Evolutionary conservation across 78 protist genomes (phyloP).

Genomic region (Tieghemostelium lacteum): DNA sequence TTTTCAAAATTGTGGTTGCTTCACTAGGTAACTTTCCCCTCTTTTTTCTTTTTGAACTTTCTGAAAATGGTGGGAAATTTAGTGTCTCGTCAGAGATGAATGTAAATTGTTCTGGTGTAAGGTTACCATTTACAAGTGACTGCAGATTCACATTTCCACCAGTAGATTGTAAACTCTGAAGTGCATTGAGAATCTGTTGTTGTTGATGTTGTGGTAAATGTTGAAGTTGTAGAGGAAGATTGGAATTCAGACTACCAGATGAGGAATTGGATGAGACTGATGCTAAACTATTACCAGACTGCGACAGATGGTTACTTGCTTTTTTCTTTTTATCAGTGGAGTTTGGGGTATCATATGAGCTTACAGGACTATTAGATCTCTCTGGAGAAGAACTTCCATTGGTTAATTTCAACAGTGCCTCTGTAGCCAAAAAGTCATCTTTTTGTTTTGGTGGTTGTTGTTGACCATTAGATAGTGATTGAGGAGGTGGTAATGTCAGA

Average conservation of each 20-base stretch:
- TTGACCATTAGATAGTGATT: background rate
- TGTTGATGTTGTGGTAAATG: background rate
- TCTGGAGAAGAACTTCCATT: background rate
- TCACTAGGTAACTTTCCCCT: constrained; percentile 80
- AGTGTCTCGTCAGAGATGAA: background rate
- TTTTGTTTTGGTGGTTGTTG: background rate
- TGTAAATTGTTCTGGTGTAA: background rate
- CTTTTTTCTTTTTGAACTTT: constrained; percentile 21
- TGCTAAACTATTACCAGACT: background rate
- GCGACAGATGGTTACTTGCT: background rate
- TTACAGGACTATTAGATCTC: background rate
- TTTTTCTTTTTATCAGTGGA: too few relatives aligned
- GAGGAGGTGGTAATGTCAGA: background rate
- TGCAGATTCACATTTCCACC: background rate
- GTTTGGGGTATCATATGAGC: background rate
- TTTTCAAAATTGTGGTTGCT: constrained; percentile 69
- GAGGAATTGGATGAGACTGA: background rate
- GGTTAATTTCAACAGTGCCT: constrained; percentile 18
- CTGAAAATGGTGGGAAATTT: background rate
- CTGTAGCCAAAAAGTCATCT: constrained; percentile 55
- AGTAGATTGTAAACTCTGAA: background rate
- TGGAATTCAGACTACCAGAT: background rate
- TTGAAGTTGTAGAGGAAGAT: background rate
- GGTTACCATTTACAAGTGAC: background rate
- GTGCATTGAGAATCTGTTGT: background rate